Base-by-base conservation (phyloP, 805 yeast genomes). In the Limtongozyma cylindracea region DNA sequence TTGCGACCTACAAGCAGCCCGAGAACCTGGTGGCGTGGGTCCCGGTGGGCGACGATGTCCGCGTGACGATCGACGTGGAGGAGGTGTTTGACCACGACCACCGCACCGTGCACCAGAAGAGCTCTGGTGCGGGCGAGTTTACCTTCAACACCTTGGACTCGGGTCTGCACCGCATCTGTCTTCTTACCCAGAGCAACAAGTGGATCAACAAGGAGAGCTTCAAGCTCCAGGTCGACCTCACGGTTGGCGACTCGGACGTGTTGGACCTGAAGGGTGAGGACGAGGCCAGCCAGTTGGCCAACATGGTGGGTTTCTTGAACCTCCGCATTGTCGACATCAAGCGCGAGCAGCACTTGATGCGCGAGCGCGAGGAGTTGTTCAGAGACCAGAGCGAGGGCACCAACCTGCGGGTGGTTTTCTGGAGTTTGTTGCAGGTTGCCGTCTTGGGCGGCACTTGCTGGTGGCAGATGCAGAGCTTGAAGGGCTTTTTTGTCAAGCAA, bases 401-500 rank as follows among this genome's bases (percentile, higher is more conserved):
- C 20, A 78, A 80, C 47, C 37, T 68, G 5, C 59, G 68, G 24
- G 84, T 73, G 12, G 58, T 72, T 11, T 46, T 54, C 32, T 74
- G 88, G 82, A 62, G 88, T 8, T 31, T 74, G 22, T 38, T 73
- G 21, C 93, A 80, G 48, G 39, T 74, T 21, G 13, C 63, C 12
- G 77, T 72, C 2, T 54, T 80, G 32, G 54, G 60, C 7, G 60
- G 52, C 10, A 66, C 82, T 6, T 73, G 93, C 34, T 56, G 54
- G 19, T 63, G 74, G 56, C 93, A 80, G 48, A 46, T 80, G 41
- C 56, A 56, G 24, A 80, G 73, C 36, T 57, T 80, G 47, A 72
- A 72, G 46, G 46, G 66, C 19, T 77, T 78, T 60, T 78, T 78
- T 40, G 69, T 76, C 28, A 78, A 77, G 47, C 91, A 78, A 40